Evolutionary conservation across 1,284 basidiomycete species (phyloP), one percentile per base, ranked within the genome.

Genomic region (Marasmius fiardii): DNA sequence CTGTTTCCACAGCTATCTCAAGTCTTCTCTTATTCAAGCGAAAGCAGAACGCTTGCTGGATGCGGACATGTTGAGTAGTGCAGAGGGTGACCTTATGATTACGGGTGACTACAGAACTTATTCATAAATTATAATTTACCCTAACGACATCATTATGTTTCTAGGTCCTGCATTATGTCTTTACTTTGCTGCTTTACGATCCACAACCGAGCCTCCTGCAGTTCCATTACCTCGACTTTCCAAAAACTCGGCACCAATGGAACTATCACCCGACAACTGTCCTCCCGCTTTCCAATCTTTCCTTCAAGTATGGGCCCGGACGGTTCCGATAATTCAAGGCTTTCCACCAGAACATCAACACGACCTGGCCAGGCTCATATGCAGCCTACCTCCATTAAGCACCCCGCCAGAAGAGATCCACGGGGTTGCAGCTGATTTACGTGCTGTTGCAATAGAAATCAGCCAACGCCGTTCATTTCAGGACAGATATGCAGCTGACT

Each of bases 381-480:
- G 91, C 63, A 75, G 77, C 18, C 79, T 91, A 33, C 65, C 71
- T 14, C 77, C 85, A 0, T 52, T 86, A 54, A 57, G 68, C 2
- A 56, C 68, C 3, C 75, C 79, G 0, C 16, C 65, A 34, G 68
- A 78, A 52, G 61, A 69, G 1, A 64, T 89, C 12, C 71, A 74
- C 8, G 83, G 86, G 0, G 83, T 92, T 53, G 81, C 89, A 4
- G 86, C 86, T 0, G 88, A 91, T 69, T 69, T 92, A 12, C 78
- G 88, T 16, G 85, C 88, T 0, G 86, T 92, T 0, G 86, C 89
- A 0, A 90, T 91, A 53, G 88, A 90, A 63, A 90, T 91, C 61
- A 87, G 85, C 58, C 89, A 91, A 68, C 71, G 90, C 3, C 73
- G 90, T n/a, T 84, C 87, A 0, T 93, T 93, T 70, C 90, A 92